These are phyloP conservation scores for Zasmidium angulare DNA, from an alignment of 2,329 filamentous ascomycete genomes.

Conservation along the genomic window DNA sequence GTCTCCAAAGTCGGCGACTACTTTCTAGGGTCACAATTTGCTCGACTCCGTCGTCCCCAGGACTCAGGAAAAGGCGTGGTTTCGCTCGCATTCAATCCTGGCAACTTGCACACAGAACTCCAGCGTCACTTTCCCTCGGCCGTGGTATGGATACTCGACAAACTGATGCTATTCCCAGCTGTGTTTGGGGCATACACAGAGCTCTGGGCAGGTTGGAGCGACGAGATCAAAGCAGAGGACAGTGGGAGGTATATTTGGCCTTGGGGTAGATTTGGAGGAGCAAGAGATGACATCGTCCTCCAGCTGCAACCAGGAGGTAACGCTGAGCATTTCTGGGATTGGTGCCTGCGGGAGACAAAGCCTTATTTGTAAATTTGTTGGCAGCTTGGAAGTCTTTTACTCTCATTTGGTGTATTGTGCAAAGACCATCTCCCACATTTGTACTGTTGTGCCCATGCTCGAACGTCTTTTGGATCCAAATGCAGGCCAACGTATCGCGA, in stretches of 20 bases:
- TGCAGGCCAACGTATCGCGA: too few species aligned
- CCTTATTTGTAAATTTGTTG: not conserved
- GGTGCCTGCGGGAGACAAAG: not conserved
- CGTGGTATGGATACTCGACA: constrained; percentile 6
- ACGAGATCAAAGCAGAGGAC: not conserved
- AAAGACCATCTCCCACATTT: too few species aligned
- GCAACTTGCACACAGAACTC: constrained; percentile 33
- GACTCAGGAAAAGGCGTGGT: constrained; percentile 23
- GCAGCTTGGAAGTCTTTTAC: too few species aligned
- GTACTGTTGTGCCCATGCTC: too few species aligned
- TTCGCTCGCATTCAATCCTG: constrained; percentile 32
- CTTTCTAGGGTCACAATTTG: constrained; percentile 26
- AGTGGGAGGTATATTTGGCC: constrained; percentile 4
- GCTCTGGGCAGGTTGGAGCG: constrained; percentile 24
- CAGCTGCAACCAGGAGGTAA: not conserved
- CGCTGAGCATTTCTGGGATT: not conserved
- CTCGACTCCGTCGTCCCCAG: constrained; percentile 7
- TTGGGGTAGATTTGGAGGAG: constrained; percentile 2
- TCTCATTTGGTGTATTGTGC: too few species aligned
- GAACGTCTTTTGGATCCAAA: too few species aligned
- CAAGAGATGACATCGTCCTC: not conserved
- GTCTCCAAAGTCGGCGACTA: constrained; percentile 31
- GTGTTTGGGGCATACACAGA: constrained; percentile 36
- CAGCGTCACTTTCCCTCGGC: constrained; percentile 25
- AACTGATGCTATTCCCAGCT: constrained; percentile 24